Evolutionary conservation across 768 basidiomycete genomes (phyloP), one percentile per base, ranked within the genome.

Genomic region (Punctularia strigosozonata): DNA sequence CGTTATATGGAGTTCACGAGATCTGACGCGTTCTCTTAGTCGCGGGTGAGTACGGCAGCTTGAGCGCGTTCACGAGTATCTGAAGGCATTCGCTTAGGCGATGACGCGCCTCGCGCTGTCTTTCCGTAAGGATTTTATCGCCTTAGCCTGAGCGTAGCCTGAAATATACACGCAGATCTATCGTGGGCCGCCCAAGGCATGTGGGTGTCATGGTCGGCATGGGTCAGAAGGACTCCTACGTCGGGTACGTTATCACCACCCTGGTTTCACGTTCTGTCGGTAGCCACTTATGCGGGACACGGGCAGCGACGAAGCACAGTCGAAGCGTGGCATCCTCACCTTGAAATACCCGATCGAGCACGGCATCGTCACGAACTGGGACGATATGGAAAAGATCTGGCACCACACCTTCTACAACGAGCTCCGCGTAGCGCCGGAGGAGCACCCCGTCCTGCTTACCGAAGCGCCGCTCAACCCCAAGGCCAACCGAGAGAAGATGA

Each of bases 331-430:
- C 71, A 88, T 94, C 59, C 71, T 94, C 46, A 83, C 82, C 33
- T 65, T 94, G 52, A 90, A 91, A 65, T 89, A 94, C 66, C 90
- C 87, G 38, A 89, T 89, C 50, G 85, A 90, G 60, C 87, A 89
- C 65, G 86, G 87, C 63, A 83, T 89, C 55, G 85, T 94, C 59
- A 91, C 89, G 62, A 91, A 95, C 77, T 95, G 91, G 91, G 91
- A 92, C 53, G 90, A 92, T 64, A 92, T 92, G 89, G 91, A 94
- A 69, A 91, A 92, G 68, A 92, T 92, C 60, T 94, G 89, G 89
- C 88, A 91, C 61, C 89, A 92, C 69, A 91, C 90, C 23, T 94
- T 92, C 65, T 92, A 80, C 65, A 81, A 82, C 52, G 80, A 81
- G 52, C 70, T 82, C 43, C 79, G 80, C 57, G 79, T 81, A 42